Evolutionary conservation across 2,329 filamentous ascomycete genomes (phyloP), one percentile per base, ranked within the genome.

Genomic region (Fusarium sulawesiense): DNA sequence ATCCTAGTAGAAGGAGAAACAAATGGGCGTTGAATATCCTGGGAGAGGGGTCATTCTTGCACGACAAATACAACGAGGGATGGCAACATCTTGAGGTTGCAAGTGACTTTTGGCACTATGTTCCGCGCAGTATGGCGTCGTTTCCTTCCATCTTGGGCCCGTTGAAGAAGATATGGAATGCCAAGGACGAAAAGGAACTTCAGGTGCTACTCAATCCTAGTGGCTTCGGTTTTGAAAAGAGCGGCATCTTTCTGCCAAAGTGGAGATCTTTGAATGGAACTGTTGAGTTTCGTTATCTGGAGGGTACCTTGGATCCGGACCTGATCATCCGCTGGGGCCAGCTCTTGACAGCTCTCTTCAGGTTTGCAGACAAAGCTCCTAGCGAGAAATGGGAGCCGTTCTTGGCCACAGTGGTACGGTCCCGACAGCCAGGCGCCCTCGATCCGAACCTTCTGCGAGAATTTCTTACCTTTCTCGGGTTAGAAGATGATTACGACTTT

Each of bases 231-330:
- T 25, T 27, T 5, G 25, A 16, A 16, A 71, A 64, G 32, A 27
- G 45, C 44, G 54, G 61, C 42, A 20, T 70, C 18, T 54, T 30
- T 41, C 14, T 70, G 9, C 16, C 6, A 6, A 53, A 41, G 14
- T 56, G 49, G 7, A 18, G 21, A 9, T 11, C 32, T 5, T n/a
- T 30, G 37, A 21, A 16, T 18, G 71, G 64, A 3, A 54, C 69
- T 6, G 55, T 73, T n/a, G 72, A 73, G 56, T 73, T 73, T 21
- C 71, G 72, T 7, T 23, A 65, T 44, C 56, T 71, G 13, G 64
- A 73, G 50, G 64, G 66, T n/a, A 71, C 53, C 34, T 23, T 74
- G 18, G 55, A 73, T 41, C 69, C 72, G 4, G 69, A 55, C 4
- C 47, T 69, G 42, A 56, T 74, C 25, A 27, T 73, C 14, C 66